Evolutionary conservation across 2,329 filamentous ascomycete species (phyloP).

Genomic region (Arthrobotrys pseudoclavata): DNA sequence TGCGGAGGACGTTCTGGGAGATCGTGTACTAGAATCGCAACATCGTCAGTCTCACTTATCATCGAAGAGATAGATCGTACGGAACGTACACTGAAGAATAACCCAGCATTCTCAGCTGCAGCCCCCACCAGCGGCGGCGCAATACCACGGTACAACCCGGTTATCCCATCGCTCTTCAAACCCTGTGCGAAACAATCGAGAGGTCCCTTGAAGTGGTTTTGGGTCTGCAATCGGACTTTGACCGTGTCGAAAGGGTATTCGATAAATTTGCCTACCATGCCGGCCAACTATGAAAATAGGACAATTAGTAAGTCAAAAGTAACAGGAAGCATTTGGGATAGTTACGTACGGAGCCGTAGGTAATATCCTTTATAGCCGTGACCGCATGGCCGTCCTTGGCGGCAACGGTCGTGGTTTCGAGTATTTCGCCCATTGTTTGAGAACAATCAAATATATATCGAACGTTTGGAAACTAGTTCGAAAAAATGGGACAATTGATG

Average conservation of each 20-base stretch:
- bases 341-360: constrained; percentile 83
- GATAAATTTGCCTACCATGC: constrained; percentile 92
- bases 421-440: constrained; percentile 38
- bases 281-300: constrained; percentile 74
- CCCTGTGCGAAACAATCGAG: constrained; percentile 94
- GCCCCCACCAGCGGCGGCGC: constrained; percentile 91
- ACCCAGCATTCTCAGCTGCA: constrained; percentile 88
- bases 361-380: constrained; percentile 85
- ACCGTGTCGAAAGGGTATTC: constrained; percentile 99
- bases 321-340: background rate
- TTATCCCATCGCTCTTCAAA: constrained; percentile 80
- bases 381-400: constrained; percentile 68
- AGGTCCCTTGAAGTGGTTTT: constrained; percentile 87
- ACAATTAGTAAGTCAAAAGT: no score
- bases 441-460: background rate
- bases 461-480: background rate
- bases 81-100: constrained; percentile 86
- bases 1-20: constrained; percentile 74
- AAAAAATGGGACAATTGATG: background rate
- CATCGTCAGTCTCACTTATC: background rate
- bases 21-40: constrained; percentile 67
- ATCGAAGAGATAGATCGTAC: background rate
- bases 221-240: constrained; percentile 97
- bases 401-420: constrained; percentile 61
- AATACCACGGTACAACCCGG: constrained; percentile 90